These are phyloP conservation scores for Salvia rosmarinus DNA, from an alignment of 257 asterid genomes.

Conservation along the genomic window DNA sequence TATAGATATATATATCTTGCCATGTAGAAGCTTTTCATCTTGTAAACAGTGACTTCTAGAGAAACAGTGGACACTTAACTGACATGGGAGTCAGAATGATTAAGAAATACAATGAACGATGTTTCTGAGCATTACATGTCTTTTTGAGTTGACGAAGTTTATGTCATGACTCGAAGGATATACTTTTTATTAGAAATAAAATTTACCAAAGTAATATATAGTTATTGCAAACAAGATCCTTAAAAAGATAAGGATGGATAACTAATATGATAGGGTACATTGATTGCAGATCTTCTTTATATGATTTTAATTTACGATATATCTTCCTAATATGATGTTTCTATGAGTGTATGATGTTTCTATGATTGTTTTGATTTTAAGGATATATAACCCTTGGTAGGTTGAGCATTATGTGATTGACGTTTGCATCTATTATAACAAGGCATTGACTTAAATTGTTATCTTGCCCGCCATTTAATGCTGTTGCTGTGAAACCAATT, in stretches of 20 bases:
- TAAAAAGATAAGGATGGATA: not conserved
- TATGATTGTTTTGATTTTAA: too few species aligned
- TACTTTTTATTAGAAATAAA: slow-evolving; percentile 16
- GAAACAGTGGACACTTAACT: slow-evolving; percentile 8
- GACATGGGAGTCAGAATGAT: slow-evolving; percentile 14
- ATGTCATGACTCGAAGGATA: not conserved
- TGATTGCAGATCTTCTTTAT: not conserved
- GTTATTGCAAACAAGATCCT: not conserved
- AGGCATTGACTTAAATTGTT: not conserved
- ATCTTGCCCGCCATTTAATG: not conserved
- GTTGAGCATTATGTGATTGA: not conserved
- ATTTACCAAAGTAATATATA: not conserved
- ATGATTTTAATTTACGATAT: not conserved
- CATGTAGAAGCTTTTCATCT: not conserved
- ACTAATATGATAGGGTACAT: not conserved
- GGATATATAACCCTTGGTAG: not conserved
- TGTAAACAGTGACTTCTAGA: slow-evolving; percentile 10
- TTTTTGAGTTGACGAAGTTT: slow-evolving; percentile 9
- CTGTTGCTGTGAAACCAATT: not conserved
- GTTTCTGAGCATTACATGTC: not conserved
- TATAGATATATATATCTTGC: not conserved
- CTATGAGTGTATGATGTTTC: not conserved
- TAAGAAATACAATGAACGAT: not conserved
- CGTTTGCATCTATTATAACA: not conserved
- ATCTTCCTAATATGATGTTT: not conserved